phyloP scores from a whole-genome alignment of 192 early-diverging fungal species.

The Ramicandelaber brevisporus region DNA sequence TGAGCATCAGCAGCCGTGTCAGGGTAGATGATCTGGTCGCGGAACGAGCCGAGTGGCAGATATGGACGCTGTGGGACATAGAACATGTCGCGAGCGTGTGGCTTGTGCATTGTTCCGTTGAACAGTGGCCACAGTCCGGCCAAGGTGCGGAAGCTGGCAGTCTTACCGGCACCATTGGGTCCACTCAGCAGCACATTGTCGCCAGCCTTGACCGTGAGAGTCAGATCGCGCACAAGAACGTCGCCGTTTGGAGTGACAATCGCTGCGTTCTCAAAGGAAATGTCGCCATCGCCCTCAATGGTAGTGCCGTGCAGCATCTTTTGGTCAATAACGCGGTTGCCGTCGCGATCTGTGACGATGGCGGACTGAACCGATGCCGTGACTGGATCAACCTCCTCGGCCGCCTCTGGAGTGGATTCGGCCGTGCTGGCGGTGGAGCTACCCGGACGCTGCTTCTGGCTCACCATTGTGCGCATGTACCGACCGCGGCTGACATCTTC shows the following conservation, averaged over 20 bases:
- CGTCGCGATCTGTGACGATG: too few relatives aligned
- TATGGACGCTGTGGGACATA: conserved; percentile 90
- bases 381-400: too few relatives aligned
- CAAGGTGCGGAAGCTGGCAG: conserved; percentile 62
- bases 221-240: conserved; percentile 44
- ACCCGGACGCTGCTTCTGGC: conserved; percentile 1
- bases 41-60: conserved; percentile 52
- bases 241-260: conserved; percentile 73
- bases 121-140: conserved; percentile 73
- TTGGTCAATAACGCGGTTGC: too few relatives aligned
- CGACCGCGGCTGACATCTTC: conserved; percentile 49
- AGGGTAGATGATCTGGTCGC: conserved; percentile 83
- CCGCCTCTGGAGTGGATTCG: background rate
- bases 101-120: conserved; percentile 31
- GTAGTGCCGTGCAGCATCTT: conserved; percentile 5
- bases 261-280: conserved; percentile 56
- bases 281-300: conserved; percentile 25
- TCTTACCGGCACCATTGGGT: conserved; percentile 68
- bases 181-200: conserved; percentile 65
- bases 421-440: background rate
- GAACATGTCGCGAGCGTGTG: conserved; percentile 49
- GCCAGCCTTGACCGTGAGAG: conserved; percentile 55
- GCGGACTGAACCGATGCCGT: too few relatives aligned
- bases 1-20: conserved; percentile 51
- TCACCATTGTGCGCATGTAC: conserved; percentile 12